Base-by-base conservation (phyloP, 2,329 filamentous ascomycete genomes). In the Penicillium oxalicum region DNA sequence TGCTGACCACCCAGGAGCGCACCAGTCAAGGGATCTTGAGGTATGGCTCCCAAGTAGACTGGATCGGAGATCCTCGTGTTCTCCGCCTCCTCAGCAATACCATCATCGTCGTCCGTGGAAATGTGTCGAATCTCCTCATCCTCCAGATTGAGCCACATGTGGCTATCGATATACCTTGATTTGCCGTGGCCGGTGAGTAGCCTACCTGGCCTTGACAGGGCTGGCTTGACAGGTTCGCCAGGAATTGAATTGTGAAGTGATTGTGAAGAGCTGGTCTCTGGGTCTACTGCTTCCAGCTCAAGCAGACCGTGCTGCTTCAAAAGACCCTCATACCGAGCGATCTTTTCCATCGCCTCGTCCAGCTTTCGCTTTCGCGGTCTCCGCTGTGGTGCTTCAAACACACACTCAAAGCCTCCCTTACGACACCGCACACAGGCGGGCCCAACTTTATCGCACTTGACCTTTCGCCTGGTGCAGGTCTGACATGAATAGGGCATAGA, bases 141-240 rank as follows among this genome's bases (percentile, higher is more conserved):
- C 25, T 50, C 61, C 9, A 61, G 41, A 26, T 58, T 55, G 4
- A 51, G 53, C 64, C 63, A 61, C 13, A 66, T 51, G 44, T 53
- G 54, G 49, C 65, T 71, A 49, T 73, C 65, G 45, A 75, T 66
- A 44, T 74, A 75, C 47, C 72, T 58, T 4, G 72, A 68, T 51
- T 65, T 70, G 32, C 70, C 71, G 27, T 36, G 45, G 38, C 39
- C 39, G 26, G 45, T 42, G 33, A 47, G 33, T 28, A 47, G 33
- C 33, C 32, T 42, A 25, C 39, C 39, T 12, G 45, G 29, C 38
- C 39, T 50, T 33, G 44, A 50, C 18, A 39, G 9, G 12, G 25
- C 13, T 8, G 40, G 41, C n/a, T 25, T 27, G 36, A 36, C 13
- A 13, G 11, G 29, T 24, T 25, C n/a, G 36, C 32, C 11, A 25